Percentiles rank a stretch among this genome's conserved stretches.
Conservation (phyloP, 306 rosid species). For the Ceratonia siliqua region DNA sequence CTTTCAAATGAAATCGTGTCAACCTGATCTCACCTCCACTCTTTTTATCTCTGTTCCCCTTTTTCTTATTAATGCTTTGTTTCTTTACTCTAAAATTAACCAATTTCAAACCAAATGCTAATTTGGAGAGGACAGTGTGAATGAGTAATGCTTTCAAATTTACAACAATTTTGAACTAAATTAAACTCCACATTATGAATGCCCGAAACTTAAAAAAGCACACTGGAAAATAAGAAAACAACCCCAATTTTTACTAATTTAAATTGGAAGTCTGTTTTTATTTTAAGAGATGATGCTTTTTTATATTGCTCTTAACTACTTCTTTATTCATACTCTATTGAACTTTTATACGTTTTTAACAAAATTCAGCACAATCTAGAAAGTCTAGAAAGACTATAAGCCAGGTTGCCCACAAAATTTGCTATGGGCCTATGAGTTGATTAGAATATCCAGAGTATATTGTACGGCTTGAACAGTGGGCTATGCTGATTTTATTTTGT, state of each 20-base stretch:
- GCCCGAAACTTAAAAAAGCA: background rate
- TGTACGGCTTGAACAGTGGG: too few species aligned
- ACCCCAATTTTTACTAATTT: background rate
- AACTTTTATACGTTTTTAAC: too few species aligned
- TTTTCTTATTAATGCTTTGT: background rate
- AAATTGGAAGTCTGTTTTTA: background rate
- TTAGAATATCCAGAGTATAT: too few species aligned
- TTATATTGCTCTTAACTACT: too few species aligned
- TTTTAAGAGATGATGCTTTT: too few species aligned
- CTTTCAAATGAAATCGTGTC: slow-evolving; percentile 7
- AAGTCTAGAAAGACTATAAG: too few species aligned
- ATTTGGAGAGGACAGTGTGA: background rate
- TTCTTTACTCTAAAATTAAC: background rate
- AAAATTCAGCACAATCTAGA: too few species aligned
- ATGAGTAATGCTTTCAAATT: background rate
- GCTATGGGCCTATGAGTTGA: too few species aligned
- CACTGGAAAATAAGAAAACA: background rate
- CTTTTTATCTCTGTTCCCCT: background rate
- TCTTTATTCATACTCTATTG: too few species aligned
- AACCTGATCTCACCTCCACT: background rate
- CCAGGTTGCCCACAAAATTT: too few species aligned
- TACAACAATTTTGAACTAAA: background rate
- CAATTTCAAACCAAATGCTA: background rate
- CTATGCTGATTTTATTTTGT: too few species aligned
- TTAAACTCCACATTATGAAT: background rate